Base-by-base conservation (phyloP, 2,329 filamentous ascomycete genomes). In the Rutstroemia sp. region DNA sequence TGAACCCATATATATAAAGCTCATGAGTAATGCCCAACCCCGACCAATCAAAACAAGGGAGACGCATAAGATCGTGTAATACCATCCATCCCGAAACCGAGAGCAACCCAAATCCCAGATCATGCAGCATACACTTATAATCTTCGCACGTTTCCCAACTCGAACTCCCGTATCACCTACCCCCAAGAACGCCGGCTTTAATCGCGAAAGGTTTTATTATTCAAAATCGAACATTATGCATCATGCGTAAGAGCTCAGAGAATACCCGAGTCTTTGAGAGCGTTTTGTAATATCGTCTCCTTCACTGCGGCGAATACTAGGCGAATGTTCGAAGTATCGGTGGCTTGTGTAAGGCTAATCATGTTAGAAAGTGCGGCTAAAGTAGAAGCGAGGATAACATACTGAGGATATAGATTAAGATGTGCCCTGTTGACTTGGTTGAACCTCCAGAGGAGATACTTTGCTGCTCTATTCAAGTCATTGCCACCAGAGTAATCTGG, bases 231-330 rank as follows among this genome's bases (percentile, higher is more conserved):
- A 55, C 58, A 58, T 63, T 58, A 63, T 63, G 54, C 60, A 60
- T 65, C 50, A 49, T 59, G 58, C 57, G 57, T 61, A 58, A 63
- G 47, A 45, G 48, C 57, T 87, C 74, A 91, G 66, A 99, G 83
- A 72, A 99, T 97, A 64, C 94, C 94, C 21, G 94, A 97, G 73
- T 99, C 94, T 75, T 95, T 96, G 65, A 99, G 81, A 48, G 94
- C 94, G 71, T 99, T 99, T 73, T 97, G 95, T 64, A 99, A 76
- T 68, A 99, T 99, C 36, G 94, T 99, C 75, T 99, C 94, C 73
- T 99, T 99, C 59, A 99, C 94, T 8, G 94, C 94, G 36, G 92
- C 94, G 73, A 99, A 99, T 48, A 99, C 94, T 39, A 99, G 81
- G 63, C 94, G 89, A 68, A 99, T 96, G 69, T 99, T 99, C 52